Base-by-base conservation (phyloP, 495 filamentous ascomycete species). In the Massariosphaeria phaeospora region DNA sequence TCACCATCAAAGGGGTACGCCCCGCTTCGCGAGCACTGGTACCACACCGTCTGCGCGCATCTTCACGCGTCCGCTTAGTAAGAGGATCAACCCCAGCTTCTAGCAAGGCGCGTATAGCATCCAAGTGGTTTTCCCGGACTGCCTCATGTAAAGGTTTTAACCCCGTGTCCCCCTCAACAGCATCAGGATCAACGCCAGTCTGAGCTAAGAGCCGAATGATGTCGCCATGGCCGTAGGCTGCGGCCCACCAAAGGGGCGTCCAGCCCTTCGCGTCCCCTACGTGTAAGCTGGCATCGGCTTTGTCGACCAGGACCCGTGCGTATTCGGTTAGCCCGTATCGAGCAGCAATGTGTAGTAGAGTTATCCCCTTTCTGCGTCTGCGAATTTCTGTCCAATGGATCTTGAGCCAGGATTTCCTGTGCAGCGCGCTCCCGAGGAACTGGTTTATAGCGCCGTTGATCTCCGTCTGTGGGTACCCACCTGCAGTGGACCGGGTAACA, bases 141-240 rank as follows among this genome's bases (percentile, higher is more conserved):
- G 69, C 70, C 17, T 48, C 12, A 50, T 73, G 68, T 21, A 72
- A 38, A 5, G 67, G 66, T 34, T 60, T 63, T 7, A 49, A 38
- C 44, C 69, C 66, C 36, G 42, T 10, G 17, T 48, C 23, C 5
- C 10, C 4, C 11, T 57, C 57, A 18, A 63, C 38, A 25, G 11
- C 38, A 45, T 66, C 57, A 3, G 57, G 41, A 13, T 64, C 46
- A 12, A 63, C 64, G 2, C 65, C 67, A 46, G 50, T 41, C 6
- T 66, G 21, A 18, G 71, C 31, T 12, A 72, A 57, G 17, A 67
- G 2, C n/a, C 48, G 18, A 3, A 61, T 55, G 31, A 64, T 50
- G 12, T 58, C 59, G 2, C 29, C 39, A 43, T 69, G 55, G 8
- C 69, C 66, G 43, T 20, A 25, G 3, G 17, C 21, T 23, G 67